These are phyloP conservation scores for Fusarium solani-melongenae DNA, from an alignment of 2,329 filamentous ascomycete genomes.

Conservation along the genomic window DNA sequence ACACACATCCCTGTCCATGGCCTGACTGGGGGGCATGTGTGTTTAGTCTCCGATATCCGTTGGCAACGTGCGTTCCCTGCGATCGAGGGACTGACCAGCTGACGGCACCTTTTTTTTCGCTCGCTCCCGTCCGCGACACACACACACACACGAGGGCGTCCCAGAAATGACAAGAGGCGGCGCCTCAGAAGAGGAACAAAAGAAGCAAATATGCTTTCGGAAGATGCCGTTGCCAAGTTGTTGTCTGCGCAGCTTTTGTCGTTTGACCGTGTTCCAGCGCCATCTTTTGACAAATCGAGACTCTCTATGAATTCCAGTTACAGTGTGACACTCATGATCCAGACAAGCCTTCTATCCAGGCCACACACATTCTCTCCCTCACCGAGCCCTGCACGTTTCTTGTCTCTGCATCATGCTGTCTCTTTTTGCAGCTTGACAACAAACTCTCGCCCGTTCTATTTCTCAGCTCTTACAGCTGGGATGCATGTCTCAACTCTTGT, in stretches of 20 bases:
- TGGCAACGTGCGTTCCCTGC: slow-evolving; percentile 23
- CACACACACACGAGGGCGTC: neutral
- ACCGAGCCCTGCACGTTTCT: neutral
- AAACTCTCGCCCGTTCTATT: neutral
- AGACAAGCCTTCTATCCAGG: neutral
- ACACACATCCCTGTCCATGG: slow-evolving; percentile 5
- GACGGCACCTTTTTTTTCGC: neutral
- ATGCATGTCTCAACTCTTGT: neutral
- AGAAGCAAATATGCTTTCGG: neutral
- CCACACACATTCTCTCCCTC: neutral
- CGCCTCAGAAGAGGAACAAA: neutral
- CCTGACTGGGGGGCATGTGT: neutral
- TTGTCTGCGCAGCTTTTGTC: neutral
- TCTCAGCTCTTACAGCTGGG: neutral
- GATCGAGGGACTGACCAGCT: slow-evolving; percentile 17
- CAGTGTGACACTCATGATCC: neutral
- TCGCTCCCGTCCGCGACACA: neutral
- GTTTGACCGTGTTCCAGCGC: neutral
- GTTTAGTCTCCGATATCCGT: slow-evolving; percentile 23
- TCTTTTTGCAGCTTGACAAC: neutral
- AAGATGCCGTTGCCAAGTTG: neutral
- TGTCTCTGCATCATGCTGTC: neutral
- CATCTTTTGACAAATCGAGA: neutral
- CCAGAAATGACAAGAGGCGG: neutral
- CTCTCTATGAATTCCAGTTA: neutral